Base-by-base conservation (phyloP, 306 rosid species). In the Oxytropis ochrocephala region DNA sequence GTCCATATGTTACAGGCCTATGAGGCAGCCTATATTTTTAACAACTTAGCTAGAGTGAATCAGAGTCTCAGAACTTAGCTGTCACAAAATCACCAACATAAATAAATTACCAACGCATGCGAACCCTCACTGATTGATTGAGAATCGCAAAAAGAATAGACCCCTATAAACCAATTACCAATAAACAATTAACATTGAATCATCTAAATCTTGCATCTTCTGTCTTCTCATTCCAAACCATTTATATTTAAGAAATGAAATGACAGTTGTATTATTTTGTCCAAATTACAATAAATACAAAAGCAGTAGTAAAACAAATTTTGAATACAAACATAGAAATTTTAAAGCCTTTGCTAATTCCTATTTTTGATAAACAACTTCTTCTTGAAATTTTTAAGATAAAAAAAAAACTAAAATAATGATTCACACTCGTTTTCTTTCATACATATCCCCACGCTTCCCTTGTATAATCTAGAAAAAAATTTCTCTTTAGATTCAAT, bases 1-100 rank as follows among this genome's bases (percentile, higher is more conserved):
- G 83, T 73, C 76, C 33, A 74, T 38, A 69, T 56, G 69, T 69
- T 47, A 62, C 77, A 69, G 83, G 76, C 27, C 83, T 79, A 79
- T 12, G 73, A 69, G 6, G 6, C 69, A 74, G 64, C 11, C 80
- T 79, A 69, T 41, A 7, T 13, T n/a, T n/a, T n/a, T 6, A 43
- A 58, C 57, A 48, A 49, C 35, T 76, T 76, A 69, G 64, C 63
- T 76, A 69, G 64, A 55, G 39, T 27, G 59, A 67, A 67, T 43
- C 67, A 73, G 72, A 70, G 48, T 46, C 39, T 53, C 75, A 79
- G 67, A 67, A 42, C 72, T 7, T 59, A 73, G 75, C 66, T 79
- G 79, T 79, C 67, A 48, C 39, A 36, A 69, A 78, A 64, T 70
- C 63, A 16, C 64, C 50, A 38, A 50, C 70, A 47, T 59, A 24